A percentile compares a stretch with the other conserved stretches of the same genome.
These are phyloP conservation scores for Silene vulgaris DNA, from an alignment of 179 eudicot species.

Conservation along the genomic window DNA sequence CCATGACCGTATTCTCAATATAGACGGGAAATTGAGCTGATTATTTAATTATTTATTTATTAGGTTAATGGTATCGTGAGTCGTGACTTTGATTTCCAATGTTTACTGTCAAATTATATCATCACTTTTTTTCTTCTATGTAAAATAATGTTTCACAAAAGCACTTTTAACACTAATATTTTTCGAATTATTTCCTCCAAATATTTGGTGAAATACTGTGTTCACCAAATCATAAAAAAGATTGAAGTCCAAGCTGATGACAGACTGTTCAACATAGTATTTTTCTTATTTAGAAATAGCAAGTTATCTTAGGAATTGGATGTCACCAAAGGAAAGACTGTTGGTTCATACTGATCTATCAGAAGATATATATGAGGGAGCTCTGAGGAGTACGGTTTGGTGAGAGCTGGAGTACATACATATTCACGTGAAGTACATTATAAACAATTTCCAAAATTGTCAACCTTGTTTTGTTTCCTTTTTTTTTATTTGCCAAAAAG, in stretches of 20 bases:
- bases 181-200: background rate
- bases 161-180: background rate
- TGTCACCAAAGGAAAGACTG: conserved; percentile 21
- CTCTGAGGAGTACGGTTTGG: conserved; percentile 15
- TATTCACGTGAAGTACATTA: conserved; percentile 16
- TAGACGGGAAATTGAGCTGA: background rate
- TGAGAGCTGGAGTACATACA: conserved; percentile 18
- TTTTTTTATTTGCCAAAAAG: background rate
- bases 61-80: background rate
- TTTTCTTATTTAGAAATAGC: background rate
- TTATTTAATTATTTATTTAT: too few relatives aligned
- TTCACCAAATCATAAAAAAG: background rate
- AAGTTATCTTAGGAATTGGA: conserved; percentile 16
- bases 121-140: background rate
- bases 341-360: conserved; percentile 29
- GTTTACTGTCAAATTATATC: background rate
- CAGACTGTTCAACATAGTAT: background rate
- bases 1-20: background rate
- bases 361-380: background rate
- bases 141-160: too few relatives aligned
- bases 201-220: background rate
- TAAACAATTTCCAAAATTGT: background rate
- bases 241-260: too few relatives aligned
- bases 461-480: background rate
- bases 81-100: background rate